Evolutionary conservation across 306 rosid species (phyloP), one percentile per base, ranked within the genome.

Genomic region (Vigna radiata): DNA sequence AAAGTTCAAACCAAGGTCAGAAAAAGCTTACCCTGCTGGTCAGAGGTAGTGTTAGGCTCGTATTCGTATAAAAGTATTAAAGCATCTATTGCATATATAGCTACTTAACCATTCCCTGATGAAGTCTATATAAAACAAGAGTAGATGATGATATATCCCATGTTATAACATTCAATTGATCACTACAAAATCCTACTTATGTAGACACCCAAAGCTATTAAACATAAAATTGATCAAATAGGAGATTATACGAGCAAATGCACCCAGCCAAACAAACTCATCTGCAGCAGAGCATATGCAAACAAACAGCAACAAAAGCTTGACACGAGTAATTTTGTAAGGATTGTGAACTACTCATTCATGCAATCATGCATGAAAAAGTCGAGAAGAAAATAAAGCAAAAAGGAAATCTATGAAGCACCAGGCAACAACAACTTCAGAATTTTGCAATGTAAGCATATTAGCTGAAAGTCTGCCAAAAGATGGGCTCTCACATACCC

Each of bases 361-460:
- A 72, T 21, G 41, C 8, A 14, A 78, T 56, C 33, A 31, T 47
- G 56, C 27, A 65, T 16, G 11, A 17, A 18, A 75, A 47, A 58
- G 47, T 47, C 23, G 4, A 17, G 39, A 47, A 37, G 12, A 77
- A 83, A 55, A 77, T 59, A 48, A 46, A 79, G 79, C 39, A 60
- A 77, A 67, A 72, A 21, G 56, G 17, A 73, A 73, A 54, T 4
- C 25, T 4, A 64, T 36, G 75, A 79, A 73, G 70, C 84, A 80
- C 47, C 53, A 44, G 18, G 27, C 5, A 1, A 52, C 43, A 72
- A 72, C 68, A 72, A 43, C 83, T 52, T 41, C n/a, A 72, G 65
- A 46, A 64, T 54, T 53, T 79, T 52, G 59, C 60, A 79, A 63
- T 63, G 49, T 13, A 41, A 61, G 82, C 72, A 79, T 59, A 59